phyloP scores from a whole-genome alignment of 2,329 filamentous ascomycete genomes.

The Pseudogymnoascus sp. region DNA sequence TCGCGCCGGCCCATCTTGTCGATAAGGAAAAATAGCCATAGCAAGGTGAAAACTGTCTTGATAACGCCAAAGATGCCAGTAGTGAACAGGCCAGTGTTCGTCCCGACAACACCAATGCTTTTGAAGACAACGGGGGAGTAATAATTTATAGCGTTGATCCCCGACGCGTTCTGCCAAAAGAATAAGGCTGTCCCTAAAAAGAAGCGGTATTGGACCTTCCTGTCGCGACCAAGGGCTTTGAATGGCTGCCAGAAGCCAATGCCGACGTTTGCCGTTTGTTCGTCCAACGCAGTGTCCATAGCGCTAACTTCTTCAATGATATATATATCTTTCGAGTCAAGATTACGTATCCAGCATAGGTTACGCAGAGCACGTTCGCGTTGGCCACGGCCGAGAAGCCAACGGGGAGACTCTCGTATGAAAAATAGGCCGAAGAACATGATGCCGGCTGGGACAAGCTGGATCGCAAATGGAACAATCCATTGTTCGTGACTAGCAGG shows the following conservation, averaged over 20 bases:
- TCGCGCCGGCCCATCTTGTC: conserved; percentile 54
- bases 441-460: conserved; percentile 57
- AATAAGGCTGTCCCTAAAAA: conserved; percentile 66
- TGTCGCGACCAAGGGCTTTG: conserved; percentile 42
- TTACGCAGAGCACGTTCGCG: conserved; percentile 49
- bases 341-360: conserved; percentile 57
- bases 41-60: conserved; percentile 58
- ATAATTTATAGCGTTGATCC: conserved; percentile 75
- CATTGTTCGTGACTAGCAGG: conserved; percentile 45
- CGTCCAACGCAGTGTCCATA: conserved; percentile 61
- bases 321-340: conserved; percentile 49
- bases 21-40: conserved; percentile 62
- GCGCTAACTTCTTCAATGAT: conserved; percentile 64
- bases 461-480: conserved; percentile 53
- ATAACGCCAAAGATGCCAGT: conserved; percentile 72
- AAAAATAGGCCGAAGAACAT: conserved; percentile 51
- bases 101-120: conserved; percentile 48
- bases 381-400: conserved; percentile 55
- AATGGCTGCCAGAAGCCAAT: conserved; percentile 70
- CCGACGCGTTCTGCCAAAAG: conserved; percentile 68
- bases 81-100: conserved; percentile 50
- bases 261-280: conserved; percentile 54
- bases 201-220: conserved; percentile 59
- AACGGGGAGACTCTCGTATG: conserved; percentile 58
- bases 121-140: conserved; percentile 62